phyloP scores from a whole-genome alignment of 768 basidiomycete genomes.

The Suillus subluteus region DNA sequence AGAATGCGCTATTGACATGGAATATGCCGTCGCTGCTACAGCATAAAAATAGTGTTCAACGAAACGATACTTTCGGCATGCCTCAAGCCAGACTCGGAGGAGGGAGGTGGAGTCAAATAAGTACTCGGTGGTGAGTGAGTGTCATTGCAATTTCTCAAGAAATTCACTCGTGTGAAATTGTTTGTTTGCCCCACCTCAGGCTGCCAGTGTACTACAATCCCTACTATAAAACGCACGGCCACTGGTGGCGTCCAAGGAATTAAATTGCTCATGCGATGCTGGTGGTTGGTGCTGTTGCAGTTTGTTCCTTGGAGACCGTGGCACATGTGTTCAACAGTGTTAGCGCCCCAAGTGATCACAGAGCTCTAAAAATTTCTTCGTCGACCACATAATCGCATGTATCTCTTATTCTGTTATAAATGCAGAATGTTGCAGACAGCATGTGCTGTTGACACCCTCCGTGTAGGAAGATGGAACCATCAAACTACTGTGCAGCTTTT shows the following conservation, averaged over 20 bases:
- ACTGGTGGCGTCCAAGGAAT: too few relatives aligned
- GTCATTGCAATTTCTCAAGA: neutral
- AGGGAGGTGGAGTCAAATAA: constrained; percentile 24
- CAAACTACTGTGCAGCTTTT: neutral
- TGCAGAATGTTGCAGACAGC: neutral
- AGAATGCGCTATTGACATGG: constrained; percentile 79
- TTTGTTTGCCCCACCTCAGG: neutral
- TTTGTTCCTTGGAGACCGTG: too few relatives aligned
- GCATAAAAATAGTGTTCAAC: constrained; percentile 67
- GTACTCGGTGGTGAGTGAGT: neutral
- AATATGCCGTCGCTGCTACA: constrained; percentile 73
- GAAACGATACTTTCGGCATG: constrained; percentile 56
- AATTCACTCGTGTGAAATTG: neutral
- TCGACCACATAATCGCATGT: neutral
- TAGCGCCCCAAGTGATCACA: neutral
- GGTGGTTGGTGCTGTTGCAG: too few relatives aligned
- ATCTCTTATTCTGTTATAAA: neutral
- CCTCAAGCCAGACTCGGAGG: constrained; percentile 37
- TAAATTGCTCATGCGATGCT: neutral
- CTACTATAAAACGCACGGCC: neutral
- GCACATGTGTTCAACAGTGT: neutral
- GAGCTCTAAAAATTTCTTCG: neutral
- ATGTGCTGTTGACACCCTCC: neutral
- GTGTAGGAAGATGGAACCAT: neutral
- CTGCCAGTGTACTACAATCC: too few relatives aligned